A percentile compares a stretch with the other conserved stretches of the same genome.
phyloP scores from a whole-genome alignment of 2,329 filamentous ascomycete genomes.

The Microsporum audouinii region DNA sequence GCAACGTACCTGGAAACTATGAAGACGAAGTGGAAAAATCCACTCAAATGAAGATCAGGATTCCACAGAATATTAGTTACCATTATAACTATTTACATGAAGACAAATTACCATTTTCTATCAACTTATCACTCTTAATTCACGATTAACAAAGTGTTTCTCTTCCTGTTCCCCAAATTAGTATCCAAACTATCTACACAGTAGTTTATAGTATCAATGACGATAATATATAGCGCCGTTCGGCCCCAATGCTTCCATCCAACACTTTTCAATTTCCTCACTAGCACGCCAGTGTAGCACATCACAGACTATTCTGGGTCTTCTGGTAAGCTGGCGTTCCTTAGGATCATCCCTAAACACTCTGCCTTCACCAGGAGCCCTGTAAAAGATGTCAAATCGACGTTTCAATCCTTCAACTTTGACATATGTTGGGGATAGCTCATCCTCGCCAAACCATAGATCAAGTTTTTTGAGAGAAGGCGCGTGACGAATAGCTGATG shows the following conservation, averaged over 20 bases:
- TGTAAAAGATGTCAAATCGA: not conserved
- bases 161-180: not conserved
- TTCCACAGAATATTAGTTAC: not conserved
- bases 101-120: no score
- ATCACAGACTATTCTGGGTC: conserved; percentile 1
- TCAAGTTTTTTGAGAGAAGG: not conserved
- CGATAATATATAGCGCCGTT: conserved; percentile 3
- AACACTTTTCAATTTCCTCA: conserved; percentile 5
- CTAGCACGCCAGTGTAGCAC: conserved; percentile 2
- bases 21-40: not conserved
- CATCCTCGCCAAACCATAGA: not conserved
- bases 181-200: not conserved
- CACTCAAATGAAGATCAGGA: not conserved
- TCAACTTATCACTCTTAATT: no score
- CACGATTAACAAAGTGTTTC: no score
- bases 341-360: not conserved
- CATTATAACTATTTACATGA: not conserved
- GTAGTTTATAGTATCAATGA: not conserved
- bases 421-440: not conserved
- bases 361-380: not conserved
- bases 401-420: not conserved
- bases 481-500: conserved; percentile 3
- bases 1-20: not conserved
- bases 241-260: conserved; percentile 7
- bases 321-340: not conserved